Evolutionary conservation across 2,329 filamentous ascomycete genomes (phyloP).

Genomic region (Fusarium pseudocircinatum): DNA sequence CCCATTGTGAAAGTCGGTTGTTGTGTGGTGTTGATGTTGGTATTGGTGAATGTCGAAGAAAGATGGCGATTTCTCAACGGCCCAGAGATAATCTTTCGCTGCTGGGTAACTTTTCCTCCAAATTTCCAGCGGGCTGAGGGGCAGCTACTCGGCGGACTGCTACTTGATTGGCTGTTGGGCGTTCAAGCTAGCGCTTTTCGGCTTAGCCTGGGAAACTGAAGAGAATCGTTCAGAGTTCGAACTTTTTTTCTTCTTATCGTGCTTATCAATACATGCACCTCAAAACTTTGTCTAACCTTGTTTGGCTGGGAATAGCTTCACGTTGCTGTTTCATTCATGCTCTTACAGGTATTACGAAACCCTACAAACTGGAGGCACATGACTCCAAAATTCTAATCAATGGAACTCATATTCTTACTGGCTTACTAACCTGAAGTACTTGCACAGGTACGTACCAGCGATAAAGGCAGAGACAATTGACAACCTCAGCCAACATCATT

Average conservation of each 20-base stretch:
- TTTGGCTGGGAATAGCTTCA: conserved; percentile 28
- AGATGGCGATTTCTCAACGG: conserved; percentile 36
- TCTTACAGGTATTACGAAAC: not conserved
- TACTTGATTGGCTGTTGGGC: conserved; percentile 1
- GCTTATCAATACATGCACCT: conserved; percentile 25
- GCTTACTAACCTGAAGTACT: too few relatives aligned
- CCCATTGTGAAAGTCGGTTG: conserved; percentile 51
- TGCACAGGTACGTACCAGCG: not conserved
- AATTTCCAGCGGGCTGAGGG: conserved; percentile 43
- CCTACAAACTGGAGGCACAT: not conserved
- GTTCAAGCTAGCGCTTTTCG: accelerated
- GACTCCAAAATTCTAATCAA: not conserved
- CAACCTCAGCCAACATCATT: not conserved
- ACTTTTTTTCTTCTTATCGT: conserved; percentile 44
- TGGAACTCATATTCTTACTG: not conserved
- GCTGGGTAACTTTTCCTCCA: conserved; percentile 37
- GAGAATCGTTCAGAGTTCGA: conserved; percentile 36
- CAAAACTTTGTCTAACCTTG: not conserved
- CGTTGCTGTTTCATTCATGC: not conserved
- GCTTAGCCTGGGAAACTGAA: not conserved
- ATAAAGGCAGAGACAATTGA: not conserved
- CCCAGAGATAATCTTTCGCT: conserved; percentile 23
- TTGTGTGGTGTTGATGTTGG: not conserved
- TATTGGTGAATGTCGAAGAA: conserved; percentile 18
- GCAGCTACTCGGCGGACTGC: conserved; percentile 30